Percentiles rank a stretch among this genome's conserved stretches.
Conservation (phyloP, 2,329 filamentous ascomycete genomes). For the Bretziella fagacearum region DNA sequence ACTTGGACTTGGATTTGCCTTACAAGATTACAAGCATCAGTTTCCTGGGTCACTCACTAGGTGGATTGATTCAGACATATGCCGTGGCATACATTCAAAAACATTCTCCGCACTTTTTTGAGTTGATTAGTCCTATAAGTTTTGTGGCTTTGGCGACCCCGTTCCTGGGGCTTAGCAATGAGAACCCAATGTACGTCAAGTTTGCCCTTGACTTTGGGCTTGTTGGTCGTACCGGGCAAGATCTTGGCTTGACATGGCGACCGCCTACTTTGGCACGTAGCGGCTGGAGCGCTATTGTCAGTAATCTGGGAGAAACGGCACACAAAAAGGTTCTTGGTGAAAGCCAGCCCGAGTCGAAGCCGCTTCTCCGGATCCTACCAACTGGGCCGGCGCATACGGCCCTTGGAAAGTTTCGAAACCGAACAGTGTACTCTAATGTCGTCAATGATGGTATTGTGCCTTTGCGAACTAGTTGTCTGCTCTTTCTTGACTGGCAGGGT, state of each 20-base stretch:
- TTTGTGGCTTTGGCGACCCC: constrained; percentile 80
- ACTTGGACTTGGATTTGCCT: constrained; percentile 21
- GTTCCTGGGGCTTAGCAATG: constrained; percentile 82
- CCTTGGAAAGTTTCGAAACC: constrained; percentile 71
- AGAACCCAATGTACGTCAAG: constrained; percentile 93
- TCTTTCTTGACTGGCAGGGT: constrained; percentile 94
- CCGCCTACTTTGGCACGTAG: constrained; percentile 70
- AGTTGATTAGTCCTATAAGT: constrained; percentile 70
- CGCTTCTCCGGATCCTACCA: constrained; percentile 71
- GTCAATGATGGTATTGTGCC: constrained; percentile 97
- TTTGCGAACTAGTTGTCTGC: constrained; percentile 79
- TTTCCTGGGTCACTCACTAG: constrained; percentile 82
- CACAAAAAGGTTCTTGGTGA: constrained; percentile 42
- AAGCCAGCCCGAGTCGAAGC: constrained; percentile 65
- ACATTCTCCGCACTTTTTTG: constrained; percentile 81
- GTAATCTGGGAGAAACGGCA: constrained; percentile 56
- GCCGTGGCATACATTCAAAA: constrained; percentile 94
- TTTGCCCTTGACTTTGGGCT: constrained; percentile 93
- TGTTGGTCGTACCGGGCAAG: constrained; percentile 88
- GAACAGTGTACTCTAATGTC: constrained; percentile 90
- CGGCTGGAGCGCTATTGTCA: constrained; percentile 77
- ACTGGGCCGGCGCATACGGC: constrained; percentile 82
- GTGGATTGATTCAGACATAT: constrained; percentile 80
- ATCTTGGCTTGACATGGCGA: constrained; percentile 86
- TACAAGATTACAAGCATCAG: constrained; percentile 91